These are phyloP conservation scores for Ogataea glucozyma DNA, from an alignment of 805 yeast genomes.

Conservation along the genomic window DNA sequence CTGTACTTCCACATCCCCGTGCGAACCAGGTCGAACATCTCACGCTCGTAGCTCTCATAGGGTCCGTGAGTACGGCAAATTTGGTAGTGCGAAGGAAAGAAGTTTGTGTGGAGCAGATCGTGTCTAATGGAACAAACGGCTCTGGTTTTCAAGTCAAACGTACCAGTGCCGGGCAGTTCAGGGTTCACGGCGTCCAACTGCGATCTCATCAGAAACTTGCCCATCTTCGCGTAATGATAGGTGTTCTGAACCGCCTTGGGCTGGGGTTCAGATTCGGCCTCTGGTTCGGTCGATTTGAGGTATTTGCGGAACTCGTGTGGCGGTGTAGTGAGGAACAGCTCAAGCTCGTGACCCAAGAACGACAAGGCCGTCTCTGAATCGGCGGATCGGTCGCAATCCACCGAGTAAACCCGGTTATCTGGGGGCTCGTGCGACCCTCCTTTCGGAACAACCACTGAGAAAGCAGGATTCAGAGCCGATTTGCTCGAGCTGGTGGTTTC, in stretches of 20 bases:
- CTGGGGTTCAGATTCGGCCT: constrained; percentile 5
- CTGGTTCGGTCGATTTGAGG: constrained; percentile 22
- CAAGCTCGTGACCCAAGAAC: constrained; percentile 76
- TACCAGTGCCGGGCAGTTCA: constrained; percentile 83
- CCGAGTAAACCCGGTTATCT: constrained; percentile 45
- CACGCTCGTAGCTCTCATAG: constrained; percentile 82
- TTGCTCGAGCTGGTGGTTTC: constrained; percentile 37
- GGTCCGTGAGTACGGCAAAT: constrained; percentile 61
- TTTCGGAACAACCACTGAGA: constrained; percentile 55
- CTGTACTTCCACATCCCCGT: constrained; percentile 82
- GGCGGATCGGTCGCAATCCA: constrained; percentile 69
- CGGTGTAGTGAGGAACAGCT: constrained; percentile 67
- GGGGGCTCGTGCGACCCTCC: too few species aligned
- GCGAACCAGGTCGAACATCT: constrained; percentile 69
- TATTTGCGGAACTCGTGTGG: constrained; percentile 49
- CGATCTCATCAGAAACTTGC: constrained; percentile 77
- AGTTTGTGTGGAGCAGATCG: constrained; percentile 58
- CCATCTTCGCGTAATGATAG: constrained; percentile 74
- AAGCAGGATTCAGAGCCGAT: constrained; percentile 53
- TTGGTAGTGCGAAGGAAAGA: constrained; percentile 65
- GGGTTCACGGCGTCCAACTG: constrained; percentile 83
- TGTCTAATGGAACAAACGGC: constrained; percentile 86
- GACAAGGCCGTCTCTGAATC: constrained; percentile 70
- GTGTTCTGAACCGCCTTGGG: constrained; percentile 18
- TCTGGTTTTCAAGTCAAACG: constrained; percentile 88